phyloP scores from a whole-genome alignment of 345 rosid genomes.

The Microthlaspi erraticum region DNA sequence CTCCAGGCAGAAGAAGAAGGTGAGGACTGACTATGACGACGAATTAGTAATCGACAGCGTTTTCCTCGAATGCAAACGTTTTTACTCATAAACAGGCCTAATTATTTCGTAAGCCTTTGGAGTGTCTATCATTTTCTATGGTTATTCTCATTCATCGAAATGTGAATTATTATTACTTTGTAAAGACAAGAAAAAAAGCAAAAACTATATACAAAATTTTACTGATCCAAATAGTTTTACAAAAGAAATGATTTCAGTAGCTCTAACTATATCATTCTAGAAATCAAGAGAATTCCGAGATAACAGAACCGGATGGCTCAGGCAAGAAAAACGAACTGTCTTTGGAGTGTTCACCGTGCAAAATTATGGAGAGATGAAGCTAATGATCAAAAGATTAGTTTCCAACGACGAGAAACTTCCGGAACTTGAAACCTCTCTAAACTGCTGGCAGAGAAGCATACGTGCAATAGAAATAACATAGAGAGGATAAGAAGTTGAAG shows the following conservation, averaged over 20 bases:
- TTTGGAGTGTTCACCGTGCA: conserved; percentile 6
- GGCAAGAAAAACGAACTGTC: background rate
- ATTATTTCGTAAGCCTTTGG: background rate
- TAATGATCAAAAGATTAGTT: conserved; percentile 15
- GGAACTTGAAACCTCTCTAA: conserved; percentile 17
- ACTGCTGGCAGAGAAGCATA: conserved; percentile 16
- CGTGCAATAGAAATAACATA: conserved; percentile 21
- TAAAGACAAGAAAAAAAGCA: background rate
- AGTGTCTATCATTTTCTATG: background rate
- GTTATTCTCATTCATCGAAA: background rate
- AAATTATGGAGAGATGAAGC: conserved; percentile 19
- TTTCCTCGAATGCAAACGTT: background rate
- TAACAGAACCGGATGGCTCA: background rate
- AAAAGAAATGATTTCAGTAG: background rate
- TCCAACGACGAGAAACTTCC: conserved; percentile 14
- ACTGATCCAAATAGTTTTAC: background rate
- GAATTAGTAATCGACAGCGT: no score
- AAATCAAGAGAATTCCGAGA: conserved; percentile 5
- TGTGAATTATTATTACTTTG: background rate
- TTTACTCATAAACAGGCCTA: background rate
- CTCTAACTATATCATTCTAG: no score
- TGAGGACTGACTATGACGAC: no score
- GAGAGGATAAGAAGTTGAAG: background rate
- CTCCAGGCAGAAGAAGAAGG: no score
- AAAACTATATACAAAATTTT: background rate